Evolutionary conservation across 108 stramenopile species (phyloP).

Genomic region (Parietichytrium sp.): DNA sequence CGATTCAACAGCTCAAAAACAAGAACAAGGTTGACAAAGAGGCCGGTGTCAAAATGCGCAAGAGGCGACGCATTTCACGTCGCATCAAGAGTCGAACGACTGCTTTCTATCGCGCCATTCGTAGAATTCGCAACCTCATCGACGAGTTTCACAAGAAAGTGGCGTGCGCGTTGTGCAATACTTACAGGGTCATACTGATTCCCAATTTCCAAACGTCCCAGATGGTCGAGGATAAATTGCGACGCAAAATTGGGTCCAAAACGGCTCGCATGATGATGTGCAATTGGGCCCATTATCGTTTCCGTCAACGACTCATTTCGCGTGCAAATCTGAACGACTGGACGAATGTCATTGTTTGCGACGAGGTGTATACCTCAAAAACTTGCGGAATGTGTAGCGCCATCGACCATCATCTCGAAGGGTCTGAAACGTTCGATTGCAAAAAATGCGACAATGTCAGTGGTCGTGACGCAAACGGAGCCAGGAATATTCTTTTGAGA

Average conservation of each 20-base stretch:
- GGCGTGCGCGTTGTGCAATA: not conserved
- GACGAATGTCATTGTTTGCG: conserved; percentile 6
- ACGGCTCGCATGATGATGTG: not conserved
- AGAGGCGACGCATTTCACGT: too few species aligned
- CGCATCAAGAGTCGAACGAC: too few species aligned
- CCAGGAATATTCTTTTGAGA: too few species aligned
- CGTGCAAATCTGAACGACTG: not conserved
- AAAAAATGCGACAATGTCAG: too few species aligned
- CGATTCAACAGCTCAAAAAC: not conserved
- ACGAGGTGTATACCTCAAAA: not conserved
- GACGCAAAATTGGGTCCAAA: not conserved
- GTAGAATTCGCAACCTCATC: not conserved
- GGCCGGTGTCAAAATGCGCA: too few species aligned
- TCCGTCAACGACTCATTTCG: not conserved
- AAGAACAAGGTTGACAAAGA: too few species aligned
- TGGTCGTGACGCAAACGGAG: too few species aligned
- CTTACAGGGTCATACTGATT: not conserved
- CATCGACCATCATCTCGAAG: too few species aligned
- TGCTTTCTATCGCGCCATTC: too few species aligned
- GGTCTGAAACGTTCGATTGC: too few species aligned
- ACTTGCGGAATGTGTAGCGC: not conserved
- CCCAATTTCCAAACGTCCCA: not conserved
- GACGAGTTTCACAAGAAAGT: not conserved
- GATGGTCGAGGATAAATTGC: not conserved
- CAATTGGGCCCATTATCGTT: not conserved